These are phyloP conservation scores for Colletotrichum chrysophilum DNA, from an alignment of 2,329 filamentous ascomycete species.

Conservation along the genomic window DNA sequence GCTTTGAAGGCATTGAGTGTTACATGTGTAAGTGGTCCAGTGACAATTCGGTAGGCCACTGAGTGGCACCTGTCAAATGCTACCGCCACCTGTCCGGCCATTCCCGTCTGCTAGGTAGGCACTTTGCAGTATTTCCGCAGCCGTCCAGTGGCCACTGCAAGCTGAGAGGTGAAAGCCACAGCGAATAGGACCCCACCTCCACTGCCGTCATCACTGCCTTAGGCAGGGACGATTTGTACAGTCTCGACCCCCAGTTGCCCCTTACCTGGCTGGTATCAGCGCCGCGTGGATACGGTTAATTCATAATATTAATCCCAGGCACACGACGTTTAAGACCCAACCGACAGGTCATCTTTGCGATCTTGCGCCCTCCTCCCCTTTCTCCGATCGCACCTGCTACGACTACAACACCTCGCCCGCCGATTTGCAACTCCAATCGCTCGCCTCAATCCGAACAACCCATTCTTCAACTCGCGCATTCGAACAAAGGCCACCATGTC, in stretches of 20 bases:
- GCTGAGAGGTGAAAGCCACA: background rate
- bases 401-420: background rate
- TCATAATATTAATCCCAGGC: slow-evolving; percentile 14
- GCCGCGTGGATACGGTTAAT: slow-evolving; percentile 7
- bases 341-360: slow-evolving; percentile 12
- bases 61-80: background rate
- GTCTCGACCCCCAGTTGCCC: slow-evolving; percentile 15
- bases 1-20: background rate
- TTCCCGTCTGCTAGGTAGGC: background rate
- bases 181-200: slow-evolving; percentile 8
- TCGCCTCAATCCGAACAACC: background rate
- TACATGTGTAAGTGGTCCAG: background rate
- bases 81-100: background rate
- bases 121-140: background rate
- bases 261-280: slow-evolving; percentile 19
- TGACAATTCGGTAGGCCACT: too few species aligned
- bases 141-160: background rate
- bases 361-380: background rate
- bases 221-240: slow-evolving; percentile 11
- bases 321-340: background rate
- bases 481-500: slow-evolving; percentile 64
- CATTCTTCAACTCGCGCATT: background rate
- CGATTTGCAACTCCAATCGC: background rate
- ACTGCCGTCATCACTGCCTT: slow-evolving; percentile 19
- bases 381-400: background rate